Conservation (phyloP, 345 rosid species). For the Corymbia maculata region DNA sequence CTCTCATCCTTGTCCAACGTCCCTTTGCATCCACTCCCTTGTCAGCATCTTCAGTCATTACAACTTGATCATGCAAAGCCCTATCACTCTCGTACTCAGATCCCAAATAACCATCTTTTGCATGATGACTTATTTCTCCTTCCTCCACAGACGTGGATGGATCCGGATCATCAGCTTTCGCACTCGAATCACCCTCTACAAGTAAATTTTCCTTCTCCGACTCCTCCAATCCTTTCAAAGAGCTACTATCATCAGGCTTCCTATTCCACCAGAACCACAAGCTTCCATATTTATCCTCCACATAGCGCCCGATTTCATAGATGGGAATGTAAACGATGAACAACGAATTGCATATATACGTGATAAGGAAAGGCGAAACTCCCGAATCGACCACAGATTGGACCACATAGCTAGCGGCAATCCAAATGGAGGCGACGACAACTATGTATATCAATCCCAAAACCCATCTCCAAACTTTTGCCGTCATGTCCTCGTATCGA, state of each 20-base stretch:
- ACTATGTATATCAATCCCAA: constrained; percentile 68
- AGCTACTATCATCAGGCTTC: constrained; percentile 10
- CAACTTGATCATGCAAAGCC: constrained; percentile 10
- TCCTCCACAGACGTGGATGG: constrained; percentile 19
- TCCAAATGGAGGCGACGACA: constrained; percentile 87
- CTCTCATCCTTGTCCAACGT: constrained; percentile 77
- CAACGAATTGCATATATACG: constrained; percentile 90
- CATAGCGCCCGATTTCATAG: constrained; percentile 54
- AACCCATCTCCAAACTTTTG: constrained; percentile 65
- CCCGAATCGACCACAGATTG: constrained; percentile 87
- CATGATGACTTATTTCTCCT: constrained; percentile 19
- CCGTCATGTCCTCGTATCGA: constrained; percentile 26
- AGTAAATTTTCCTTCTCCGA: constrained; percentile 75
- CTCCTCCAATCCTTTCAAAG: constrained; percentile 31
- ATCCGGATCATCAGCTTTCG: constrained; percentile 7
- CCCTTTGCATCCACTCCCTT: constrained; percentile 64
- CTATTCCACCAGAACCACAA: constrained; percentile 50
- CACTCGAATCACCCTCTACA: constrained; percentile 22
- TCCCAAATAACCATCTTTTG: constrained; percentile 10
- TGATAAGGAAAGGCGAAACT: constrained; percentile 84
- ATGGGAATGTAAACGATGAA: constrained; percentile 76
- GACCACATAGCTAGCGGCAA: constrained; percentile 91
- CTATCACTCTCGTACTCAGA: constrained; percentile 17
- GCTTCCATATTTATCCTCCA: constrained; percentile 68
- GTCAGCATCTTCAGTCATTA: not conserved